A percentile compares a stretch with the other conserved stretches of the same genome.
These are phyloP conservation scores for Pichia manshurica DNA, from an alignment of 805 yeast genomes.

Conservation along the genomic window DNA sequence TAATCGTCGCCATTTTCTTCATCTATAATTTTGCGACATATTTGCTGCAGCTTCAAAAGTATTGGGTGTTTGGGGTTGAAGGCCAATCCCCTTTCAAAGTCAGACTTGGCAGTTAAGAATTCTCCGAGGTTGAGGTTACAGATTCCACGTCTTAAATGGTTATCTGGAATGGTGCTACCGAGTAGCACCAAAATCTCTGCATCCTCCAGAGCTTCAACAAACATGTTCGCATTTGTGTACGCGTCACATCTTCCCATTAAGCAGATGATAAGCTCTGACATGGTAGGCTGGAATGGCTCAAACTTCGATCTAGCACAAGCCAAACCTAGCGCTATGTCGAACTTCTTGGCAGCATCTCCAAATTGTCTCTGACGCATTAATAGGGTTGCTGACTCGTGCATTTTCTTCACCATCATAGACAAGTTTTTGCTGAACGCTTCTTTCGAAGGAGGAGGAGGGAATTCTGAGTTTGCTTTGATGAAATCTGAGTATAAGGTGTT, in stretches of 20 bases:
- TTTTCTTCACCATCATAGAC: conserved; percentile 54
- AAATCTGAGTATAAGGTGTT: conserved; percentile 36
- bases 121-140: conserved; percentile 57
- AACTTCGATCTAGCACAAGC: conserved; percentile 63
- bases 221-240: conserved; percentile 47
- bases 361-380: conserved; percentile 50
- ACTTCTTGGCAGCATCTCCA: conserved; percentile 57
- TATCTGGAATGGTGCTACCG: conserved; percentile 58
- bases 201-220: conserved; percentile 59
- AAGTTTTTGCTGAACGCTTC: conserved; percentile 51
- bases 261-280: conserved; percentile 62
- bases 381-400: conserved; percentile 59
- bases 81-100: conserved; percentile 69
- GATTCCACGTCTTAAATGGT: conserved; percentile 66
- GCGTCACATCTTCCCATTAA: conserved; percentile 71
- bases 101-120: conserved; percentile 55
- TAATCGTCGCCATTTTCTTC: conserved; percentile 53
- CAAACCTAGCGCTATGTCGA: conserved; percentile 62
- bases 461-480: conserved; percentile 39
- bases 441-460: conserved; percentile 51
- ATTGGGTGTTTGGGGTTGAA: conserved; percentile 50
- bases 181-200: conserved; percentile 59
- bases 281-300: conserved; percentile 66
- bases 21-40: conserved; percentile 42
- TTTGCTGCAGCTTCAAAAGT: conserved; percentile 42